Evolutionary conservation across 441 rosid genomes (phyloP).

Genomic region (Erodium trifolium): DNA sequence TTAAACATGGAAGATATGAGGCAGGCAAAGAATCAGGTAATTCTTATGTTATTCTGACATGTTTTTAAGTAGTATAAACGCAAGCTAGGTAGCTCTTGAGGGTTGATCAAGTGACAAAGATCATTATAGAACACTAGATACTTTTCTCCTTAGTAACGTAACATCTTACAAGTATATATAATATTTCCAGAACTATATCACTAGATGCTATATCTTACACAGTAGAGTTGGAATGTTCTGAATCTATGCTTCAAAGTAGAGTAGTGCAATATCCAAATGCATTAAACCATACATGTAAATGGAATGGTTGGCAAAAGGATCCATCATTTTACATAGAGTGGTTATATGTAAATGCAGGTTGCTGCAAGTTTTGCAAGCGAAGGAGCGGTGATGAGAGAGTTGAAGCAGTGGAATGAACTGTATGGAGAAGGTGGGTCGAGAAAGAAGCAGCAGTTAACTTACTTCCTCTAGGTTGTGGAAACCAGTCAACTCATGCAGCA

Average conservation of each 20-base stretch:
- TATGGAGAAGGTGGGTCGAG: slow-evolving; percentile 96
- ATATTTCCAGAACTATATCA: neutral
- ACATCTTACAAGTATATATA: too few relatives aligned
- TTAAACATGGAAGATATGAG: slow-evolving; percentile 86
- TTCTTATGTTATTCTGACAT: neutral
- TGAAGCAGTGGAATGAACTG: slow-evolving; percentile 88
- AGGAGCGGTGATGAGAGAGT: slow-evolving; percentile 76
- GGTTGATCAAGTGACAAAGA: too few relatives aligned
- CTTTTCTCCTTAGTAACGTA: too few relatives aligned
- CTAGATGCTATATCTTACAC: neutral
- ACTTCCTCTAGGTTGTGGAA: slow-evolving; percentile 54
- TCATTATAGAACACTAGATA: too few relatives aligned
- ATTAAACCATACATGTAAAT: too few relatives aligned
- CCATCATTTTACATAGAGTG: neutral
- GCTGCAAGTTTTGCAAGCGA: slow-evolving; percentile 85
- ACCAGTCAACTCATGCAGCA: neutral
- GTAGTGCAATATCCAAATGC: neutral
- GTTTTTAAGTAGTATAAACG: neutral
- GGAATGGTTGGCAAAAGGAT: neutral
- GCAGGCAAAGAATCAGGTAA: slow-evolving; percentile 88
- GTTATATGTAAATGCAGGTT: slow-evolving; percentile 39
- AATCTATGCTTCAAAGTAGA: neutral
- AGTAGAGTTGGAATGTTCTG: neutral
- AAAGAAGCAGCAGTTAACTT: slow-evolving; percentile 81
- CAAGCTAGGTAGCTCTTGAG: neutral